Percentiles rank a stretch among this genome's conserved stretches.
These are phyloP conservation scores for Selaginella tamariscina DNA, from an alignment of 75 land plant species.

Conservation along the genomic window DNA sequence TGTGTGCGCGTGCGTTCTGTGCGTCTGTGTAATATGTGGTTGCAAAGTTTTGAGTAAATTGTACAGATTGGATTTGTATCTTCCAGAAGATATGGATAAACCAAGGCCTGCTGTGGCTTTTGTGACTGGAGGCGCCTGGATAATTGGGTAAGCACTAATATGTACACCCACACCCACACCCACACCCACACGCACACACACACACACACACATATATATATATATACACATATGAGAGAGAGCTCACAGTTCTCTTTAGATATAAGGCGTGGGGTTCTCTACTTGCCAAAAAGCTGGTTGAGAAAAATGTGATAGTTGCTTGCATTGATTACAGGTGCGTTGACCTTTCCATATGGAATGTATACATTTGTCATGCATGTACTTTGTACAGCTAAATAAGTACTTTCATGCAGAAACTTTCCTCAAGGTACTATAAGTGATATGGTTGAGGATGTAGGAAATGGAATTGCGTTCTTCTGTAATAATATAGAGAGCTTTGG, in stretches of 20 bases:
- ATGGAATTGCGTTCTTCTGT: conserved; percentile 72
- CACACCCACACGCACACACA: no score
- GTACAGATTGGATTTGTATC: conserved; percentile 78
- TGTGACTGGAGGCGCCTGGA: conserved; percentile 98
- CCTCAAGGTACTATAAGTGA: conserved; percentile 92
- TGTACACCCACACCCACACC: no score
- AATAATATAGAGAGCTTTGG: conserved; percentile 61
- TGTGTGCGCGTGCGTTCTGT: no score
- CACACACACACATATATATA: no score
- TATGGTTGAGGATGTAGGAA: conserved; percentile 75
- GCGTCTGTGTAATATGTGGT: no score
- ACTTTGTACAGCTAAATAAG: background rate
- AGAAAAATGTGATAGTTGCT: conserved; percentile 75
- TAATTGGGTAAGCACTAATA: conserved; percentile 97
- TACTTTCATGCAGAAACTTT: conserved; percentile 52
- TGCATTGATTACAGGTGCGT: conserved; percentile 94
- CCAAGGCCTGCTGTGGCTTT: conserved; percentile 76
- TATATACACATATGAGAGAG: no score
- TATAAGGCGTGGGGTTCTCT: conserved; percentile 98
- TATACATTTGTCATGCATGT: no score
- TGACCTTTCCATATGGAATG: conserved; percentile 1
- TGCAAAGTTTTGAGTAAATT: background rate
- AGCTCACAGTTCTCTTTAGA: no score
- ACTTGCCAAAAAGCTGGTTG: conserved; percentile 66
- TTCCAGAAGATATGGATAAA: conserved; percentile 44